Conservation (phyloP, 345 rosid species). For the Linum tenue region DNA sequence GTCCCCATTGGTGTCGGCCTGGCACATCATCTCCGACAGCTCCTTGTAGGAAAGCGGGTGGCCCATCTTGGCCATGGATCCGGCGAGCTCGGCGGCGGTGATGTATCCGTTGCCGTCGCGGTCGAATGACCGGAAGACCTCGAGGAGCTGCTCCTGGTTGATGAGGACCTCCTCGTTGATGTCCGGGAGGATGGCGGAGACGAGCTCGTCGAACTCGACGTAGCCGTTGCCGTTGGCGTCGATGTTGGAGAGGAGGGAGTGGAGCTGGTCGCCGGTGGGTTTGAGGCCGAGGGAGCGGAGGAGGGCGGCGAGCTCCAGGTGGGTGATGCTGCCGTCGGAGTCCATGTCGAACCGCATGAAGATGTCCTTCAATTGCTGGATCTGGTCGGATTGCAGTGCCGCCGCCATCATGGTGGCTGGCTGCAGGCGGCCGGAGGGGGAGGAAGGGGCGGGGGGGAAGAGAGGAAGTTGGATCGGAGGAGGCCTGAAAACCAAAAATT, state of each 20-base stretch:
- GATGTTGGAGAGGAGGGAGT: slow-evolving; percentile 43
- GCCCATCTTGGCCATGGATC: slow-evolving; percentile 40
- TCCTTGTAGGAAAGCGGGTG: slow-evolving; percentile 53
- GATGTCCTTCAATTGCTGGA: slow-evolving; percentile 66
- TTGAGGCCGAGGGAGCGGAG: slow-evolving; percentile 80
- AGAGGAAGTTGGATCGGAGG: too few species aligned
- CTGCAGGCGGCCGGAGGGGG: background rate
- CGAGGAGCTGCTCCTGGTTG: slow-evolving; percentile 29
- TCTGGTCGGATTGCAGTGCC: slow-evolving; percentile 39
- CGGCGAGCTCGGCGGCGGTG: slow-evolving; percentile 39
- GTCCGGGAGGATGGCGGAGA: slow-evolving; percentile 56
- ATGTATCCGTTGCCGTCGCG: slow-evolving; percentile 41
- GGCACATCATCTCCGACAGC: slow-evolving; percentile 76
- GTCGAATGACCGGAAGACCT: slow-evolving; percentile 34
- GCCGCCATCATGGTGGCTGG: slow-evolving; percentile 19
- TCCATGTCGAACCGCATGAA: slow-evolving; percentile 92
- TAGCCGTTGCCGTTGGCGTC: slow-evolving; percentile 74
- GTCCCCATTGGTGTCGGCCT: slow-evolving; percentile 83
- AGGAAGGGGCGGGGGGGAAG: background rate
- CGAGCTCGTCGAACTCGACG: slow-evolving; percentile 80
- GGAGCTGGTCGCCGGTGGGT: slow-evolving; percentile 74
- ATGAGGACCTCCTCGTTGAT: slow-evolving; percentile 47
- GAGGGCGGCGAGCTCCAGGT: slow-evolving; percentile 83
- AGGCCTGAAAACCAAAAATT: too few species aligned
- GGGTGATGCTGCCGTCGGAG: slow-evolving; percentile 68